Evolutionary conservation across 306 rosid species (phyloP).

Genomic region (Acacia acuminata): DNA sequence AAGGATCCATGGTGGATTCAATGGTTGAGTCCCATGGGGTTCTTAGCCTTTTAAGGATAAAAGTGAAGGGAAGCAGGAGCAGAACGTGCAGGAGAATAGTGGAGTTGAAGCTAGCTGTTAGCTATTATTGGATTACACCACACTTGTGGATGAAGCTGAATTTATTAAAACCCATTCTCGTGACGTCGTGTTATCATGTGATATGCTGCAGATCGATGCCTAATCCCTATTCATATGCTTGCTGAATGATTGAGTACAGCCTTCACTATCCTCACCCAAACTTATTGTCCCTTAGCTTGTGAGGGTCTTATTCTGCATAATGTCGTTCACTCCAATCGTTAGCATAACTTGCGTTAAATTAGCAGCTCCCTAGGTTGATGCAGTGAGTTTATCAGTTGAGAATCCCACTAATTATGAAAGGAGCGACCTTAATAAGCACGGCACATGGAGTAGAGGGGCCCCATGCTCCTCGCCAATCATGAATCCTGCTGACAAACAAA

Average conservation of each 20-base stretch:
- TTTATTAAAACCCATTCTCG: constrained; percentile 4
- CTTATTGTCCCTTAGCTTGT: background rate
- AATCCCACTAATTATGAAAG: background rate
- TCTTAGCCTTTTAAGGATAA: background rate
- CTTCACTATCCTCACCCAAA: background rate
- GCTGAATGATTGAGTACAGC: background rate
- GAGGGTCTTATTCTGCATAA: background rate
- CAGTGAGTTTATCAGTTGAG: background rate
- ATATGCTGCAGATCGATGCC: background rate
- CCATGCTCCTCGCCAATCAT: constrained; percentile 22
- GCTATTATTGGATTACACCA: background rate
- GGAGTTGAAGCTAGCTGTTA: background rate
- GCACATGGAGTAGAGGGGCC: constrained; percentile 29
- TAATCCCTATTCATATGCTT: background rate
- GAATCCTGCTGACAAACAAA: background rate
- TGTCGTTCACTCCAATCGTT: constrained; percentile 19
- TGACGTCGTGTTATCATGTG: background rate
- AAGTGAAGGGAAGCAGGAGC: background rate
- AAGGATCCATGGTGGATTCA: background rate
- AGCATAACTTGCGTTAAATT: background rate
- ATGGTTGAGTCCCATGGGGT: background rate
- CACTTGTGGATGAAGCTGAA: background rate
- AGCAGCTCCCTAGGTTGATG: background rate
- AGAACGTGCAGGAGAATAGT: background rate
- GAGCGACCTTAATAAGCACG: background rate